Evolutionary conservation across 495 filamentous ascomycete genomes (phyloP).

Genomic region (Xylaria curta): DNA sequence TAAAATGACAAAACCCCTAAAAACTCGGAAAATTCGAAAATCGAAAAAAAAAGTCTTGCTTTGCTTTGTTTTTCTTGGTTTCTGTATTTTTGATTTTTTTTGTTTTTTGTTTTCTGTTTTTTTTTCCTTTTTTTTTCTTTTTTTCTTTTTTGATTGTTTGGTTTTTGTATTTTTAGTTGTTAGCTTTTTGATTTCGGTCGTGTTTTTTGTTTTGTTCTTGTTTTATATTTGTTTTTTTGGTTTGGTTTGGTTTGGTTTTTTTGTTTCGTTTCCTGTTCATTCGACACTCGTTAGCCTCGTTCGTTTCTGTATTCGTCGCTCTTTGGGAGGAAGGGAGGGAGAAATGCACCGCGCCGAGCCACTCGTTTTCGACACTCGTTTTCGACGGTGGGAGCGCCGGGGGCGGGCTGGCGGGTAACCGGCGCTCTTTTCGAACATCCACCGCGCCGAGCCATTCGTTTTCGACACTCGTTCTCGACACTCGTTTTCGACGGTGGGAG

Average conservation of each 20-base stretch:
- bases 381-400: slow-evolving; percentile 4
- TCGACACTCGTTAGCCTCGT: not conserved
- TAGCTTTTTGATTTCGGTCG: not conserved
- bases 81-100: not conserved
- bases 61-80: not conserved
- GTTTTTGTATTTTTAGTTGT: not conserved
- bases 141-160: not conserved
- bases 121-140: not conserved
- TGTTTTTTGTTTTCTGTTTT: not conserved
- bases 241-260: not conserved
- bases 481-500: too few species aligned
- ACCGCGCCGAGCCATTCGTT: not conserved
- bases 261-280: not conserved
- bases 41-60: not conserved
- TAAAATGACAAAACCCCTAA: not conserved
- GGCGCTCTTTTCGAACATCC: not conserved
- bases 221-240: not conserved
- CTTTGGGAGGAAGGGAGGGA: slow-evolving; percentile 12
- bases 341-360: slow-evolving; percentile 4
- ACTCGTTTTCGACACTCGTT: slow-evolving; percentile 4
- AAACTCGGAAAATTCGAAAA: slow-evolving; percentile 6
- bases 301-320: not conserved
- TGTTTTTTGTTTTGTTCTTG: not conserved
- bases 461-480: not conserved
- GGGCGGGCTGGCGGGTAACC: slow-evolving; percentile 7